Percentiles rank a stretch among this genome's conserved stretches.
Evolutionary conservation across 2,329 filamentous ascomycete species (phyloP).

Genomic region (Calonectria hawksworthii): DNA sequence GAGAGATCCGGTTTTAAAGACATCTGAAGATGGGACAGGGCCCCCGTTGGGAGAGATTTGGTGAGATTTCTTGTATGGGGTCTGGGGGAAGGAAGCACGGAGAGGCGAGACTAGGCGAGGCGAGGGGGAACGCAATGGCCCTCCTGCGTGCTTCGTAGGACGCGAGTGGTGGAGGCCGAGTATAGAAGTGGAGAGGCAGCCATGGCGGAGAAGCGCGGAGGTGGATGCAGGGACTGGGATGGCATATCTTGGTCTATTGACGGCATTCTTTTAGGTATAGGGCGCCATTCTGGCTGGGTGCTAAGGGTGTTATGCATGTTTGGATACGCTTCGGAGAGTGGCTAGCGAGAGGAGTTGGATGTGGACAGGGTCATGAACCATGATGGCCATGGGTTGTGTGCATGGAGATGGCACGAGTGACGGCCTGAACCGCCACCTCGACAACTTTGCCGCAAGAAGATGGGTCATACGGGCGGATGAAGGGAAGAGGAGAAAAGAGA

Average conservation of each 20-base stretch:
- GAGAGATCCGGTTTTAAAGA: slow-evolving; percentile 43
- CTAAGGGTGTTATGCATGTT: slow-evolving; percentile 32
- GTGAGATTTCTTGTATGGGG: slow-evolving; percentile 31
- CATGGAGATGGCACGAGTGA: slow-evolving; percentile 25
- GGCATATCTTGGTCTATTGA: slow-evolving; percentile 29
- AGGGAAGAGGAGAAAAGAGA: slow-evolving; percentile 18
- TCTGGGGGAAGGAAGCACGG: slow-evolving; percentile 26
- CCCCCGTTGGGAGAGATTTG: slow-evolving; percentile 26
- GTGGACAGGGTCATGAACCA: slow-evolving; percentile 13
- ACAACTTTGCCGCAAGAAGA: not conserved
- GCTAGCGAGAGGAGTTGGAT: slow-evolving; percentile 11
- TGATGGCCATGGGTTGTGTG: slow-evolving; percentile 18
- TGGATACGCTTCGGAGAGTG: slow-evolving; percentile 13
- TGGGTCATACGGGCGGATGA: slow-evolving; percentile 8
- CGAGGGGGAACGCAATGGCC: slow-evolving; percentile 27
- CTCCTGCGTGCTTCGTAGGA: slow-evolving; percentile 16
- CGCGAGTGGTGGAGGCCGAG: slow-evolving; percentile 27
- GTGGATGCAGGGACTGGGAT: slow-evolving; percentile 31
- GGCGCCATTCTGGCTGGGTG: slow-evolving; percentile 29
- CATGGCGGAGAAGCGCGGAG: slow-evolving; percentile 36
- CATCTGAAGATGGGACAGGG: slow-evolving; percentile 23
- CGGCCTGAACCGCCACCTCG: slow-evolving; percentile 12
- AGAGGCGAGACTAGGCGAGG: slow-evolving; percentile 28
- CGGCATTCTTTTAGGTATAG: slow-evolving; percentile 24
- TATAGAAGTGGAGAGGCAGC: slow-evolving; percentile 25